These are phyloP conservation scores for Cyclostephanos tholiformis DNA, from an alignment of 108 stramenopile species.

Conservation along the genomic window DNA sequence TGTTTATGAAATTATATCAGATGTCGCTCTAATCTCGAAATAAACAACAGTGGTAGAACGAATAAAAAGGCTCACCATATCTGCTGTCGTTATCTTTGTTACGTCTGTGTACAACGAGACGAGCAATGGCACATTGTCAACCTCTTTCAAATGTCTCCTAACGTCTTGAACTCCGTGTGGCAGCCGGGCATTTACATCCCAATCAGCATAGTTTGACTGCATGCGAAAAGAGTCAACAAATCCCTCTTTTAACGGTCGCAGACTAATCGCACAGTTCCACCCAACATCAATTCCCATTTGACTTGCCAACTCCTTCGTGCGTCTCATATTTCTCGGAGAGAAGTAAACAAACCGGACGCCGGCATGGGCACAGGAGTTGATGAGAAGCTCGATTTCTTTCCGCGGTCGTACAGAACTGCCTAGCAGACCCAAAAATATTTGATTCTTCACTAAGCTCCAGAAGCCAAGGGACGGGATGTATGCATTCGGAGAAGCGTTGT, in stretches of 20 bases:
- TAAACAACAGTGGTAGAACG: not conserved
- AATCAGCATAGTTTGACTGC: constrained; percentile 93
- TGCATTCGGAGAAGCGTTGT: constrained; percentile 49
- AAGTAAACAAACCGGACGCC: constrained; percentile 98
- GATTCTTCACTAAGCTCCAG: constrained; percentile 76
- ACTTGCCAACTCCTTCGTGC: constrained; percentile 93
- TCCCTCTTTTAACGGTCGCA: constrained; percentile 80
- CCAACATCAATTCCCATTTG: constrained; percentile 96
- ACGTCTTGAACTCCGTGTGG: constrained; percentile 95
- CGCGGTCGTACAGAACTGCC: constrained; percentile 89
- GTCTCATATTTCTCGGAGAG: constrained; percentile 95
- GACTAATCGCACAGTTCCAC: constrained; percentile 96
- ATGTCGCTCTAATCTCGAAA: constrained; percentile 4
- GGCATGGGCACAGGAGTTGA: constrained; percentile 80
- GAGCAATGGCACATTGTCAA: constrained; percentile 96
- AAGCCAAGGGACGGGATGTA: constrained; percentile 33
- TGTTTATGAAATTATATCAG: not conserved
- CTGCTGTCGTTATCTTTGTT: constrained; percentile 84
- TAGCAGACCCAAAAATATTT: constrained; percentile 96
- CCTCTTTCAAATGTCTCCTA: constrained; percentile 77
- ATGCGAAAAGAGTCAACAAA: constrained; percentile 89
- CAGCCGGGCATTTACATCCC: constrained; percentile 95
- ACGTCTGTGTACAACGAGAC: constrained; percentile 97
- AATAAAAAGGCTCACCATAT: constrained; percentile 73
- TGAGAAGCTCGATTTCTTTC: constrained; percentile 86